Conservation (phyloP, 129 eudicot genomes). For the Gnaphalium uliginosum region DNA sequence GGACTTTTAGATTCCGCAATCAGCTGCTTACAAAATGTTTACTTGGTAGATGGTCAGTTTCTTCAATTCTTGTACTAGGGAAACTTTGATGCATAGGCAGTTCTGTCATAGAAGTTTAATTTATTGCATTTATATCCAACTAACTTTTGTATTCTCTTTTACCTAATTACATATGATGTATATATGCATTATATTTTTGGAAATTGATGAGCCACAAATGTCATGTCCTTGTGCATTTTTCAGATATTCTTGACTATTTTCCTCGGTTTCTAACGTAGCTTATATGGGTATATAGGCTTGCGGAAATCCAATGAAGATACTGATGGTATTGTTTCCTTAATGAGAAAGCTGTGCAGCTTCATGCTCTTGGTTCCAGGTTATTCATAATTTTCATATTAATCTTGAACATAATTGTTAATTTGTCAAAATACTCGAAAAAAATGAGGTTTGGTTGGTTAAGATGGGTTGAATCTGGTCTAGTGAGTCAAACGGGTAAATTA, state of each 20-base stretch:
- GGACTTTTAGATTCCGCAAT: constrained; percentile 77
- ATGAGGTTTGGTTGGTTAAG: neutral
- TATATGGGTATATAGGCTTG: constrained; percentile 38
- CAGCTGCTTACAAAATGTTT: constrained; percentile 48
- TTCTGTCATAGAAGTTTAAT: neutral
- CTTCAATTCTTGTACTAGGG: constrained; percentile 16
- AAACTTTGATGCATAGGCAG: constrained; percentile 18
- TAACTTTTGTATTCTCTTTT: neutral
- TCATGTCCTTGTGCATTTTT: neutral
- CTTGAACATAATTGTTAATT: neutral
- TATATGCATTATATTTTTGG: neutral
- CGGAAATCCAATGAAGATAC: constrained; percentile 44
- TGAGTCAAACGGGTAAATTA: too few species aligned
- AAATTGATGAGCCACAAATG: neutral
- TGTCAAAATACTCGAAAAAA: neutral
- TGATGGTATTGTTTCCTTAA: constrained; percentile 45
- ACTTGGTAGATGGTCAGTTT: constrained; percentile 56
- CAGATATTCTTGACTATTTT: neutral
- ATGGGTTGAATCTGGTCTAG: too few species aligned
- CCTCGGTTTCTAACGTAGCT: neutral
- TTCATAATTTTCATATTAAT: neutral
- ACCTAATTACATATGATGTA: neutral
- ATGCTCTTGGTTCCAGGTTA: constrained; percentile 72
- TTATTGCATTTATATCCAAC: constrained; percentile 6
- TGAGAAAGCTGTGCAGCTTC: constrained; percentile 68